A percentile compares a stretch with the other conserved stretches of the same genome.
Evolutionary conservation across 225 moss, liverwort and hornwort genomes (phyloP).

Genomic region (Ulota crispa): DNA sequence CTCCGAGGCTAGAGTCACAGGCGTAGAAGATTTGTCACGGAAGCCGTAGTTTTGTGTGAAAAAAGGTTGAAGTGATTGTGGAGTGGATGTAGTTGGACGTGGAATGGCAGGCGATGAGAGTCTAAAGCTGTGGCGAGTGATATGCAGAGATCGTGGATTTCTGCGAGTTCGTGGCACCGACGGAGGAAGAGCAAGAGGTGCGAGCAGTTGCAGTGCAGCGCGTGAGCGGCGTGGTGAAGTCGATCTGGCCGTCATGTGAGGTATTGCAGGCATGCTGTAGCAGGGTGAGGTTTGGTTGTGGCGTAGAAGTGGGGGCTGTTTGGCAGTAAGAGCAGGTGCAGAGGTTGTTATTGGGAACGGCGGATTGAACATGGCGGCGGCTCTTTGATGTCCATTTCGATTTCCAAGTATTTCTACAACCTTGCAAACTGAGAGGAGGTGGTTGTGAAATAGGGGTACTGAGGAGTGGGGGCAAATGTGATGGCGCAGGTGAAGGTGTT

Average conservation of each 20-base stretch:
- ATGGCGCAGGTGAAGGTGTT: conserved; percentile 85
- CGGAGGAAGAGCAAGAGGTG: conserved; percentile 63
- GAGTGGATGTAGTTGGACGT: not conserved
- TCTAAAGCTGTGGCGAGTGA: not conserved
- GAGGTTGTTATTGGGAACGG: not conserved
- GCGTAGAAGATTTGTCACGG: not conserved
- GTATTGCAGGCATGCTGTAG: conserved; percentile 34
- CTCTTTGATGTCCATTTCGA: too few species aligned
- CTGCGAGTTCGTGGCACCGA: conserved; percentile 71
- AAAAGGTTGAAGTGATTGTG: not conserved
- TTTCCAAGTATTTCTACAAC: too few species aligned
- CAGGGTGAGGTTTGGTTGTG: not conserved
- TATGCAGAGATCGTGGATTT: conserved; percentile 77
- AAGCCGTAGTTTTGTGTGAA: not conserved
- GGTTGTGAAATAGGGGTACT: not conserved
- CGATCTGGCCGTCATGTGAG: conserved; percentile 88
- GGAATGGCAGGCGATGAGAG: not conserved
- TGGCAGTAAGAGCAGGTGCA: not conserved
- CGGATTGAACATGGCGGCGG: not conserved
- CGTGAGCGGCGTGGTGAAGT: conserved; percentile 63
- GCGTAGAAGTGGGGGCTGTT: not conserved
- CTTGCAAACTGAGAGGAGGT: too few species aligned
- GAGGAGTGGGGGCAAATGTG: conserved; percentile 19
- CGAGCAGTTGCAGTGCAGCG: conserved; percentile 67
- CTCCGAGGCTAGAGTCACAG: not conserved